phyloP scores from a whole-genome alignment of 225 moss, liverwort and hornwort genomes.

The Marchantia paleacea region DNA sequence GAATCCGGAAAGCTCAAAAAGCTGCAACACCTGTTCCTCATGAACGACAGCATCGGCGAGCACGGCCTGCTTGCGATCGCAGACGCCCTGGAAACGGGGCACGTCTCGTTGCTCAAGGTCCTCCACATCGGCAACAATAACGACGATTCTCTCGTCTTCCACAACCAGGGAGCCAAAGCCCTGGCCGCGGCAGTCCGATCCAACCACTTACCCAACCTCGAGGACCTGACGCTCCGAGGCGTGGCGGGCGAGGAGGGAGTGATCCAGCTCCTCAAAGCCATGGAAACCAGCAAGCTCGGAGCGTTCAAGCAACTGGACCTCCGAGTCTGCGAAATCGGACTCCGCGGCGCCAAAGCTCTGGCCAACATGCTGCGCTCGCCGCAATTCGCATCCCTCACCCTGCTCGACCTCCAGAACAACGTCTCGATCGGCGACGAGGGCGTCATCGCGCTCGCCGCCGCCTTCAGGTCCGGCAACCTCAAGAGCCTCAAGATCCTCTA shows the following conservation, averaged over 20 bases:
- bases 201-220: slow-evolving; percentile 7
- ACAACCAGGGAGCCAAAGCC: slow-evolving; percentile 18
- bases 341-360: slow-evolving; percentile 12
- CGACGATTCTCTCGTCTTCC: slow-evolving; percentile 13
- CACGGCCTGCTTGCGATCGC: slow-evolving; percentile 6
- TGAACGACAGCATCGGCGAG: slow-evolving; percentile 17
- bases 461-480: slow-evolving; percentile 12
- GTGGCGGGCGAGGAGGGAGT: slow-evolving; percentile 17
- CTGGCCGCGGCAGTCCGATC: slow-evolving; percentile 10
- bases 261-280: slow-evolving; percentile 15
- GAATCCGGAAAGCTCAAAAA: slow-evolving; percentile 17
- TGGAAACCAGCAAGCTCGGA: slow-evolving; percentile 15
- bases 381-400: slow-evolving; percentile 2
- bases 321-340: slow-evolving; percentile 8
- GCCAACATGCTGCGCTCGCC: slow-evolving; percentile 10
- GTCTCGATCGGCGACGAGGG: slow-evolving; percentile 17
- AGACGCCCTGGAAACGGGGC: slow-evolving; percentile 16
- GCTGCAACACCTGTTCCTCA: slow-evolving; percentile 7
- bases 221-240: slow-evolving; percentile 18
- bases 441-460: slow-evolving; percentile 8
- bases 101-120: slow-evolving; percentile 11
- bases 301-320: slow-evolving; percentile 22
- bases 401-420: slow-evolving; percentile 18
- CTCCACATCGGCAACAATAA: slow-evolving; percentile 17
- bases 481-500: not conserved